A percentile compares a stretch with the other conserved stretches of the same genome.
These are phyloP conservation scores for Penicillium turbatum DNA, from an alignment of 495 filamentous ascomycete genomes.

Conservation along the genomic window DNA sequence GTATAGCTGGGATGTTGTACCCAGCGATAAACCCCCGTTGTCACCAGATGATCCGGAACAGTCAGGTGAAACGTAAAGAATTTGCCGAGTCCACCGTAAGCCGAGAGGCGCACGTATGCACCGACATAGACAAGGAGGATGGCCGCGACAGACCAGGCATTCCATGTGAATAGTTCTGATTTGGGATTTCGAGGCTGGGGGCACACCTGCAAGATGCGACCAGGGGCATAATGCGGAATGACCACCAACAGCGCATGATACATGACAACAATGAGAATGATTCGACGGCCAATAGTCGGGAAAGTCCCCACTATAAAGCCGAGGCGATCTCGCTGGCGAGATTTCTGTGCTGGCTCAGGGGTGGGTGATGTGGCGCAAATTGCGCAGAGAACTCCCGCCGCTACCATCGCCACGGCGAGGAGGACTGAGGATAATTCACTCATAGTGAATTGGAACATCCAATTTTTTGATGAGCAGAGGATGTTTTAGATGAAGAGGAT, in stretches of 20 bases:
- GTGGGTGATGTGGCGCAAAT: constrained; percentile 24
- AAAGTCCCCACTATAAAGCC: constrained; percentile 4
- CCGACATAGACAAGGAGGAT: constrained; percentile 30
- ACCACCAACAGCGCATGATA: constrained; percentile 23
- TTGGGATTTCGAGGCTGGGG: constrained; percentile 21
- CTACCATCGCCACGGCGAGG: constrained; percentile 17
- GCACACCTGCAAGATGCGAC: constrained; percentile 6
- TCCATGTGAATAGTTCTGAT: constrained; percentile 27
- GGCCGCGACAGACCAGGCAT: constrained; percentile 12
- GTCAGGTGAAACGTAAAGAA: constrained; percentile 48
- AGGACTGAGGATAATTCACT: constrained; percentile 9
- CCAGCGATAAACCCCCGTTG: constrained; percentile 40
- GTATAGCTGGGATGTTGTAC: constrained; percentile 50
- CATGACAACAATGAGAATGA: constrained; percentile 1
- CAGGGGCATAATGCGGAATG: constrained; percentile 11
- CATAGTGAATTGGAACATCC: background rate
- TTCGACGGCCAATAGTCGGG: constrained; percentile 8
- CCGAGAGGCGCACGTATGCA: constrained; percentile 28
- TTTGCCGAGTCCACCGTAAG: constrained; percentile 37
- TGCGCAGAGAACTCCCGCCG: constrained; percentile 10
- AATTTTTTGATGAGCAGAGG: no score
- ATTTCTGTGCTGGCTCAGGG: constrained; percentile 9
- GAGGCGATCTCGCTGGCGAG: constrained; percentile 15
- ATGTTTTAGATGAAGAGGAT: no score
- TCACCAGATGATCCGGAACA: constrained; percentile 34